A percentile compares a stretch with the other conserved stretches of the same genome.
These are phyloP conservation scores for Solanum hybrid DNA, from an alignment of 305 asterid species.

Conservation along the genomic window DNA sequence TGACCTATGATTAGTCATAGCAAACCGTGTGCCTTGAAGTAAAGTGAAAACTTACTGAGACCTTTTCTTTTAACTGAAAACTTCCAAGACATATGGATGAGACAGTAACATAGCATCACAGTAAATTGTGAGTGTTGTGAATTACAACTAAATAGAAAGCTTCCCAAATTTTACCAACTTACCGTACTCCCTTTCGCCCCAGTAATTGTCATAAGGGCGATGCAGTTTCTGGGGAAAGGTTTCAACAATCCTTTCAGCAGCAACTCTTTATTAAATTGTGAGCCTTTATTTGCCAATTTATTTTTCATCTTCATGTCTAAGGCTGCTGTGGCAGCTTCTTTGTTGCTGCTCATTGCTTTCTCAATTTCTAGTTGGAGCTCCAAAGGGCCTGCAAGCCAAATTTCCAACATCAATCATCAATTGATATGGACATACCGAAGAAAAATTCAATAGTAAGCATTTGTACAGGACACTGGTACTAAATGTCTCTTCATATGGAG, in stretches of 20 bases:
- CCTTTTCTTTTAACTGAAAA: background rate
- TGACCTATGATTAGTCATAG: background rate
- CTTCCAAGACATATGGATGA: background rate
- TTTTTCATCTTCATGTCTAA: conserved; percentile 97
- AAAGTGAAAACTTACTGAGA: background rate
- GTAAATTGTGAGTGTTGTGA: conserved; percentile 4
- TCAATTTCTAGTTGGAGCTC: conserved; percentile 92
- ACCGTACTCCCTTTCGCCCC: conserved; percentile 99
- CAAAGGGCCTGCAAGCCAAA: conserved; percentile 55
- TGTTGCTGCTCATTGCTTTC: conserved; percentile 56
- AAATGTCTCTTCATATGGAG: background rate
- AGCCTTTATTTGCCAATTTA: conserved; percentile 66
- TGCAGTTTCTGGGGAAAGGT: conserved; percentile 94
- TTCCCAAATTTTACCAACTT: conserved; percentile 19
- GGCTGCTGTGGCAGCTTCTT: conserved; percentile 72
- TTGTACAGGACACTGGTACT: background rate
- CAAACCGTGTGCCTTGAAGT: background rate
- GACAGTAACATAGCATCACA: background rate
- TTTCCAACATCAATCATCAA: background rate
- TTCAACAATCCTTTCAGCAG: conserved; percentile 66
- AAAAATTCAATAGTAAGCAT: background rate
- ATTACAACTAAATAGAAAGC: background rate
- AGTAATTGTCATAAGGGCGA: conserved; percentile 88
- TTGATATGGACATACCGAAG: background rate
- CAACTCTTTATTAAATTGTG: conserved; percentile 70